Evolutionary conservation across 306 rosid genomes (phyloP).

Genomic region (Castanospermum australe): DNA sequence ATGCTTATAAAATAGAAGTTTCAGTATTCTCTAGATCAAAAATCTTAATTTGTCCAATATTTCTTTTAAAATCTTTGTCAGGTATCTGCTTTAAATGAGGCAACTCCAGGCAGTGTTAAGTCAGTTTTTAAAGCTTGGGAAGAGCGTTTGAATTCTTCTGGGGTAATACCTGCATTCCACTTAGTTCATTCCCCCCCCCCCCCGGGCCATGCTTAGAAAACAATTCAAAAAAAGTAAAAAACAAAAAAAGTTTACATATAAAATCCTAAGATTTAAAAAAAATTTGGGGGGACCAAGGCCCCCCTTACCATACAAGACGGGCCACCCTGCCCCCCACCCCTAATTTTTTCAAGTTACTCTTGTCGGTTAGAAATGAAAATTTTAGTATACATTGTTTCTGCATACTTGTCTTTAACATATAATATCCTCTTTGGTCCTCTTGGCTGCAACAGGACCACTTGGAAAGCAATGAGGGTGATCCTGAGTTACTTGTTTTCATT

Average conservation of each 20-base stretch:
- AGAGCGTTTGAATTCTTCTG: conserved; percentile 69
- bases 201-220: too few relatives aligned
- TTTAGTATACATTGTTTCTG: not conserved
- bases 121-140: conserved; percentile 98
- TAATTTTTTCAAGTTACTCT: not conserved
- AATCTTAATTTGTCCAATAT: too few relatives aligned
- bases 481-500: conserved; percentile 88
- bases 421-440: conserved; percentile 3
- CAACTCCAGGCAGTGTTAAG: conserved; percentile 78
- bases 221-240: too few relatives aligned
- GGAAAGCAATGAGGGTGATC: conserved; percentile 98
- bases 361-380: not conserved
- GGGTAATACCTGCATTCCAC: conserved; percentile 46
- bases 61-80: conserved; percentile 17
- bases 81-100: conserved; percentile 94
- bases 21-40: too few relatives aligned
- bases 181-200: too few relatives aligned
- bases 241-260: too few relatives aligned
- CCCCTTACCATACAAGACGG: too few relatives aligned
- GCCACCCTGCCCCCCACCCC: too few relatives aligned
- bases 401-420: not conserved
- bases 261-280: too few relatives aligned
- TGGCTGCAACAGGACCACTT: conserved; percentile 63
- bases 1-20: too few relatives aligned
- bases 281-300: too few relatives aligned